Conservation (phyloP, 495 filamentous ascomycete species). For the Bombardia bombarda region DNA sequence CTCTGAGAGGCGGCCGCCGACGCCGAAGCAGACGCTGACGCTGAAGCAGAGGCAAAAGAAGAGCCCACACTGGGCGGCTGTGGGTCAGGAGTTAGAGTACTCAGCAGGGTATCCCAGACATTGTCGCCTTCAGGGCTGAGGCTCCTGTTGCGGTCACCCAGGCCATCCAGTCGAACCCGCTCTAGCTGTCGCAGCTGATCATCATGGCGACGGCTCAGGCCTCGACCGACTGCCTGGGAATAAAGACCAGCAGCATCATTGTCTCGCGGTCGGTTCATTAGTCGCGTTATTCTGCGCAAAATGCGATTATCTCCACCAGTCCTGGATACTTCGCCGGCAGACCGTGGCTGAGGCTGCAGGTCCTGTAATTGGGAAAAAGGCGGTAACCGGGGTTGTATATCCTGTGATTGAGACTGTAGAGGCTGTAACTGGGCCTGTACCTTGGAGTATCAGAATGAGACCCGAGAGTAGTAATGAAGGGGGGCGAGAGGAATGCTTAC, state of each 20-base stretch:
- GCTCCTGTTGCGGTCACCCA: slow-evolving; percentile 78
- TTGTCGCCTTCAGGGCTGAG: slow-evolving; percentile 64
- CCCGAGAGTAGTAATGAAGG: too few relatives aligned
- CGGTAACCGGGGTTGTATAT: too few relatives aligned
- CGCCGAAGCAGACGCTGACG: slow-evolving; percentile 48
- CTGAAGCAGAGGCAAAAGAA: slow-evolving; percentile 56
- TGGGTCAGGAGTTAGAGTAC: slow-evolving; percentile 71
- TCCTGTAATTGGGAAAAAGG: too few relatives aligned
- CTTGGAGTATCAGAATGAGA: too few relatives aligned
- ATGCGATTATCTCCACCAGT: too few relatives aligned
- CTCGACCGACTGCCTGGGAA: too few relatives aligned
- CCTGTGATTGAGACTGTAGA: too few relatives aligned
- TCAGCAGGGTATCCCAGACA: slow-evolving; percentile 72
- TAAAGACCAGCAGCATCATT: too few relatives aligned
- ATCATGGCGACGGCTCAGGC: neutral
- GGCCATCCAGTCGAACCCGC: slow-evolving; percentile 47
- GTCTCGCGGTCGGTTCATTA: too few relatives aligned
- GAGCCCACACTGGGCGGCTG: slow-evolving; percentile 71
- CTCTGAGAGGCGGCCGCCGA: slow-evolving; percentile 29
- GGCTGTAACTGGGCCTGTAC: slow-evolving; percentile 8
- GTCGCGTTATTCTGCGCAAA: too few relatives aligned
- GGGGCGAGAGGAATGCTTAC: slow-evolving; percentile 7
- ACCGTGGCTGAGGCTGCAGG: slow-evolving; percentile 1
- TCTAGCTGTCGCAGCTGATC: neutral
- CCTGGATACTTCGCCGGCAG: neutral